Evolutionary conservation across 495 filamentous ascomycete species (phyloP), one percentile per base, ranked within the genome.

Genomic region (Penicillium flavigenum): DNA sequence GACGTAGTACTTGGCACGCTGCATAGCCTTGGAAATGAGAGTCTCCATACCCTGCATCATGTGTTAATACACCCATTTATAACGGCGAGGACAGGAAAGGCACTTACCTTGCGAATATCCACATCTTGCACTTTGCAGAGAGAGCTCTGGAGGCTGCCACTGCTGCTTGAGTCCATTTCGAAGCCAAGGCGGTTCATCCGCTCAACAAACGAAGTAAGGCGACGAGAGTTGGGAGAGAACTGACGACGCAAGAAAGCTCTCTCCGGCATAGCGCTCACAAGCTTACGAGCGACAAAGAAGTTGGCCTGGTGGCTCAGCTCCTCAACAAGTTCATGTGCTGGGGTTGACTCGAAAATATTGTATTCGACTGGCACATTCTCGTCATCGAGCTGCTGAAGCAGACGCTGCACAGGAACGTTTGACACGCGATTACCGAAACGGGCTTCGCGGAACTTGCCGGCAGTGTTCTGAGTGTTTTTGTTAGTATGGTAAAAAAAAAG

Each of bases 311-410:
- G 87, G 68, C 88, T 86, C 16, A 98, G 76, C 76, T 98, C 94
- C 72, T 98, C 95, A 41, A 97, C 90, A 41, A 98, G 81, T 73
- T 98, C 95, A 57, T 92, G 93, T 14, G 93, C 89, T 14, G 86
- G 81, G 22, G 89, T 90, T 20, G 89, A 91, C 68, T 96, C 88
- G 67, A 98, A 98, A 54, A 98, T 90, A 76, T 98, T 98, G 65
- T 90, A 84, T 74, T 94, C 91, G 24, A 97, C 90, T 0, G 93
- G 94, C 36, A 97, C 90, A 69, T 97, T 97, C 78, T 98, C 94
- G 62, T 98, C 94, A 64, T 98, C 95, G n/a, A 97, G 83, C 70
- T 94, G 89, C 68, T 96, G 88, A 39, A 98, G 76, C 34, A 98
- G 82, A 43, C 94, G 88, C 48, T 98, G 83, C 46, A 92, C 85